Conservation (phyloP, 257 asterid genomes). For the Mentha longifolia region DNA sequence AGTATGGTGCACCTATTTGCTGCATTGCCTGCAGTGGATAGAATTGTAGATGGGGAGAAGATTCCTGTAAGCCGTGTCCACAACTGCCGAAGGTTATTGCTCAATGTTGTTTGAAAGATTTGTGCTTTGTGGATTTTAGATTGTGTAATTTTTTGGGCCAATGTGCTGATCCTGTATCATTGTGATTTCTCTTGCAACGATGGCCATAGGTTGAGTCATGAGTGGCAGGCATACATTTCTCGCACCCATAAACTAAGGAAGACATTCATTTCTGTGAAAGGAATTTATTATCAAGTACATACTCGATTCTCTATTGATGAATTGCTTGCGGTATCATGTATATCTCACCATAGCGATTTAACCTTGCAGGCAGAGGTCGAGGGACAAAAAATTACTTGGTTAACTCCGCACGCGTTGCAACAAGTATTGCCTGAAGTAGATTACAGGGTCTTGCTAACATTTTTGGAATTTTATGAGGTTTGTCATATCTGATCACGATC, state of each 20-base stretch:
- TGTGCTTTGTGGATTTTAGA: not conserved
- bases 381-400: slow-evolving; percentile 95
- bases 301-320: slow-evolving; percentile 14
- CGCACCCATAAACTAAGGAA: slow-evolving; percentile 92
- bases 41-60: slow-evolving; percentile 77
- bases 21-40: slow-evolving; percentile 92
- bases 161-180: slow-evolving; percentile 23
- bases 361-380: slow-evolving; percentile 80
- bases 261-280: slow-evolving; percentile 93
- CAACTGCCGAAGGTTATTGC: slow-evolving; percentile 78
- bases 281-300: slow-evolving; percentile 90
- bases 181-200: slow-evolving; percentile 9
- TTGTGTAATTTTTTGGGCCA: not conserved
- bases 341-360: not conserved
- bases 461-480: slow-evolving; percentile 93
- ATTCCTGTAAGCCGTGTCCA: slow-evolving; percentile 80
- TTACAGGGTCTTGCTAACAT: slow-evolving; percentile 83
- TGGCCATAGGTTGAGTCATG: slow-evolving; percentile 85
- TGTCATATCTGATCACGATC: slow-evolving; percentile 19
- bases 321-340: slow-evolving; percentile 22
- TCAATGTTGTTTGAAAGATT: not conserved
- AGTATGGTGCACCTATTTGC: slow-evolving; percentile 97
- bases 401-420: slow-evolving; percentile 96
- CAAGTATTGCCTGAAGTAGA: slow-evolving; percentile 98
- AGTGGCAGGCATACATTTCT: slow-evolving; percentile 95